These are phyloP conservation scores for Epichloe aotearoae DNA, from an alignment of 2,329 filamentous ascomycete genomes.

Conservation along the genomic window DNA sequence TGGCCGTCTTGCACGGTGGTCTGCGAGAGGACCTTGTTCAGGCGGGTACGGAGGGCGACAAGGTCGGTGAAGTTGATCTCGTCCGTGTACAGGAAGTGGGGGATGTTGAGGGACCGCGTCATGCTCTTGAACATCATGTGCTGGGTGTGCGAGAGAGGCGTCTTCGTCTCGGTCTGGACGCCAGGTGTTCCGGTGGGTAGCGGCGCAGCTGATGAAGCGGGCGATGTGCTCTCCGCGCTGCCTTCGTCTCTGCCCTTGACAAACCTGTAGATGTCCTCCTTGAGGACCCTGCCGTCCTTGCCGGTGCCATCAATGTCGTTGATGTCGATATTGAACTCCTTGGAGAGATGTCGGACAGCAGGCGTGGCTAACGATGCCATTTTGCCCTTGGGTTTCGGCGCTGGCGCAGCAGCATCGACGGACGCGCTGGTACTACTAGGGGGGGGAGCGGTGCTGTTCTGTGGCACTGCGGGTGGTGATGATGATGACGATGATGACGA, in stretches of 20 bases:
- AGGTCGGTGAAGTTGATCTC: constrained; percentile 73
- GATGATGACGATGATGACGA: constrained; percentile 10
- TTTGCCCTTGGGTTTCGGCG: constrained; percentile 38
- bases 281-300: constrained; percentile 78
- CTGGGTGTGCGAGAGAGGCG: constrained; percentile 66
- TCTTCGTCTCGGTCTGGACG: constrained; percentile 53
- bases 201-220: constrained; percentile 11
- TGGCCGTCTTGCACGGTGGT: constrained; percentile 30
- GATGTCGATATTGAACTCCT: constrained; percentile 67
- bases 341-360: constrained; percentile 78
- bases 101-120: constrained; percentile 82
- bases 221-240: constrained; percentile 11
- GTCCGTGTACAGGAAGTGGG: constrained; percentile 91
- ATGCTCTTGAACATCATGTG: constrained; percentile 95
- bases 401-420: constrained; percentile 1
- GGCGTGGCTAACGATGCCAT: constrained; percentile 74
- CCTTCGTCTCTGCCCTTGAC: constrained; percentile 38
- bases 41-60: constrained; percentile 54
- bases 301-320: constrained; percentile 70
- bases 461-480: neutral
- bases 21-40: constrained; percentile 50
- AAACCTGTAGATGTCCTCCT: constrained; percentile 77
- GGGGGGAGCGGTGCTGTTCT: neutral
- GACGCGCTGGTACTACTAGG: neutral
- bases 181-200: constrained; percentile 13